phyloP scores from a whole-genome alignment of 345 rosid genomes.

The Arabidopsis arenosa region DNA sequence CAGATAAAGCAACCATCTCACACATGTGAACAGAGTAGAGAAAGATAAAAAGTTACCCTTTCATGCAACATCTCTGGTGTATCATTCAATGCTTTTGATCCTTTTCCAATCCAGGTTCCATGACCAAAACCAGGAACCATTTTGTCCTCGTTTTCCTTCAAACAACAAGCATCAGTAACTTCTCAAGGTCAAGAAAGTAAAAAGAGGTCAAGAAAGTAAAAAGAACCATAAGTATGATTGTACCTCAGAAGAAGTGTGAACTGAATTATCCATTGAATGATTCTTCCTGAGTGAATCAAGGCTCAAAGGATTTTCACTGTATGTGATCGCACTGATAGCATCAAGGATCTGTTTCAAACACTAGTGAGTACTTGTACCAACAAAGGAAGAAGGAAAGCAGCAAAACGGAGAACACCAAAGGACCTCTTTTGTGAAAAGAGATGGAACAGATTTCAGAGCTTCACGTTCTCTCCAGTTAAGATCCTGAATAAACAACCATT shows the following conservation, averaged over 20 bases:
- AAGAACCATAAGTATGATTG: constrained; percentile 12
- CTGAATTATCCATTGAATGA: constrained; percentile 46
- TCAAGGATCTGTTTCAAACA: constrained; percentile 60
- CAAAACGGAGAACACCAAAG: constrained; percentile 3
- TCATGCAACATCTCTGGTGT: constrained; percentile 63
- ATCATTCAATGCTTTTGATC: constrained; percentile 41
- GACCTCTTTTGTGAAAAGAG: constrained; percentile 76
- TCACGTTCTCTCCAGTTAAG: constrained; percentile 75
- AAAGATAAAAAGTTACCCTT: constrained; percentile 58
- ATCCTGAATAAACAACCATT: constrained; percentile 52
- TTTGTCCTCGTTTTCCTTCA: not conserved
- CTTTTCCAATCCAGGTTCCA: constrained; percentile 35
- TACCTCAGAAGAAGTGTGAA: constrained; percentile 55
- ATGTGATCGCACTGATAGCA: constrained; percentile 54
- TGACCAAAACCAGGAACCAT: constrained; percentile 28
- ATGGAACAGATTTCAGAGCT: constrained; percentile 58
- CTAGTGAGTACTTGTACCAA: constrained; percentile 15
- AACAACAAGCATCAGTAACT: constrained; percentile 35
- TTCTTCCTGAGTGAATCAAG: constrained; percentile 68
- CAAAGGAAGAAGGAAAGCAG: not conserved
- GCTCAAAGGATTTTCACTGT: constrained; percentile 62
- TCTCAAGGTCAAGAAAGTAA: constrained; percentile 16
- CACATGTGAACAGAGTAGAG: not conserved
- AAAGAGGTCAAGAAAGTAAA: constrained; percentile 7
- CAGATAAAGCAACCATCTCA: not conserved